These are phyloP conservation scores for Sindora glabra DNA, from an alignment of 306 rosid species.

Conservation along the genomic window DNA sequence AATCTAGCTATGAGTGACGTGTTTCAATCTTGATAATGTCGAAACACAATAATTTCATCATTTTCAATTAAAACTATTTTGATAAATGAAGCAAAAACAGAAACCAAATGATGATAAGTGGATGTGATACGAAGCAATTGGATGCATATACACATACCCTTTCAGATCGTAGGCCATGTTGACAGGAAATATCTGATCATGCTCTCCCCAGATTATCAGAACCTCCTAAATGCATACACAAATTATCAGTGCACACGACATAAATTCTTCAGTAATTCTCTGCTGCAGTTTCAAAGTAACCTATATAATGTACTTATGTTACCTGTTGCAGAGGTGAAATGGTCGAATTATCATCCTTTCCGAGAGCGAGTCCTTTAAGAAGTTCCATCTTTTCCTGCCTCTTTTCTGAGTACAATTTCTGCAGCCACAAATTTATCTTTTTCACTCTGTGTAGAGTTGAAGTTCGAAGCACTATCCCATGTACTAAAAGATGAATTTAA, in stretches of 20 bases:
- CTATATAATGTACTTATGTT: too few relatives aligned
- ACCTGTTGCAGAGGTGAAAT: constrained; percentile 63
- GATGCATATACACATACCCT: constrained; percentile 51
- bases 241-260: background rate
- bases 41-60: too few relatives aligned
- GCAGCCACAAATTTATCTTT: background rate
- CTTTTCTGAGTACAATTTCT: constrained; percentile 69
- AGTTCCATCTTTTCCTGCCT: constrained; percentile 79
- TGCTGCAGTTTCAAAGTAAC: too few relatives aligned
- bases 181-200: constrained; percentile 63
- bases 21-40: too few relatives aligned
- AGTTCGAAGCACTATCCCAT: too few relatives aligned
- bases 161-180: constrained; percentile 61
- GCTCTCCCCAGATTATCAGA: constrained; percentile 75
- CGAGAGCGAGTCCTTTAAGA: constrained; percentile 50
- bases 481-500: too few relatives aligned
- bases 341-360: constrained; percentile 34
- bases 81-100: too few relatives aligned
- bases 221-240: constrained; percentile 42
- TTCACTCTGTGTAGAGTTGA: background rate
- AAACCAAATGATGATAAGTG: too few relatives aligned
- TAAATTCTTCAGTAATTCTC: too few relatives aligned
- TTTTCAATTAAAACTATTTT: too few relatives aligned
- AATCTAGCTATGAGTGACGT: too few relatives aligned
- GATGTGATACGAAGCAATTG: background rate